Base-by-base conservation (phyloP, 1,284 basidiomycete species). In the Leccinum cinnamomeum region DNA sequence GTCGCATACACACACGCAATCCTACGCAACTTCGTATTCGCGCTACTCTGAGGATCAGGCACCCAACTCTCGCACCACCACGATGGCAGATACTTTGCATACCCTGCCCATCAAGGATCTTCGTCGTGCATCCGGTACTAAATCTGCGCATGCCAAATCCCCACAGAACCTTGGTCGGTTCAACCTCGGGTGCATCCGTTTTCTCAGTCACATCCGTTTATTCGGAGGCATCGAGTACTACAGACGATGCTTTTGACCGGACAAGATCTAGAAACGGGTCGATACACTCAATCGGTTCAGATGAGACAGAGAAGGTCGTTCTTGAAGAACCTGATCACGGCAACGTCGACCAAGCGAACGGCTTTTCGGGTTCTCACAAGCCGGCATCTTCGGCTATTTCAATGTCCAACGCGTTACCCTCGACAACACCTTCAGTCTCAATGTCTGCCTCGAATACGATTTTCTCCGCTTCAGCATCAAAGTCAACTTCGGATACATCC, bases 191-290 rank as follows among this genome's bases (percentile, higher is more conserved):
- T 46, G 71, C 73, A 25, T 73, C 74, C 33, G 37, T 68, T 2
- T 73, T 64, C 57, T 76, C 72, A 6, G 62, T 66, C 6, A 61
- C 63, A 1, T 75, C 70, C 1, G 12, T 70, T 6, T 75, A 71
- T 25, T 76, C 72, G 14, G 72, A 69, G 33, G 71, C 69, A 7
- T 75, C 74, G 41, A 74, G 70, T 5, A 65, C 74, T 6, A 68
- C 72, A 16, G 59, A 66, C 48, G 25, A 35, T 35, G 28, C 54
- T 51, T 68, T 62, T 25, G 28, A 56, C 14, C 8, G 56, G n/a
- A 39, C 57, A 35, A 30, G 39, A 25, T 66, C 69, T 1, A 63
- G 62, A 50, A 57, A 62, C 23, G 68, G 68, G 50, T 70, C 71
- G 2, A 39, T 62, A 8, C 51, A 28, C n/a, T 64, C 72, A 2